These are phyloP conservation scores for Boechera stricta DNA, from an alignment of 345 rosid genomes.

Conservation along the genomic window DNA sequence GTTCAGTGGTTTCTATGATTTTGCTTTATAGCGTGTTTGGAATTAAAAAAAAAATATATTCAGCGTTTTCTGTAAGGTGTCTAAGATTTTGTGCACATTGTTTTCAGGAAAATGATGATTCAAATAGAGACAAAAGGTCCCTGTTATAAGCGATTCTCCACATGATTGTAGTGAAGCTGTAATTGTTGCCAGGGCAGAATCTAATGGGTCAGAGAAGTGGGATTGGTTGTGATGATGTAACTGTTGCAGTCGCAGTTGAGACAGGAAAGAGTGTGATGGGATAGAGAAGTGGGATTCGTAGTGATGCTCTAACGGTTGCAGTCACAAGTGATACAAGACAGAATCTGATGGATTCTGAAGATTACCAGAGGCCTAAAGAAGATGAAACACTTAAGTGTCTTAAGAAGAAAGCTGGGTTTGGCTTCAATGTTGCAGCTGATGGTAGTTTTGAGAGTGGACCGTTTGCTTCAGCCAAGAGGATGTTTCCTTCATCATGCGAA, in stretches of 20 bases:
- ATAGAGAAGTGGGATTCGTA: background rate
- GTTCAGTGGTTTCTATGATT: too few relatives aligned
- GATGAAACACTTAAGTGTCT: background rate
- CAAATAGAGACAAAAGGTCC: too few relatives aligned
- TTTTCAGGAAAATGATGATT: too few relatives aligned
- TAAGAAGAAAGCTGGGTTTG: slow-evolving; percentile 32
- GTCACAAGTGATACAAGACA: background rate
- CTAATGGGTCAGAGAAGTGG: background rate
- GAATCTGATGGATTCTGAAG: background rate
- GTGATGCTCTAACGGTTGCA: background rate
- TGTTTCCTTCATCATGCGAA: background rate
- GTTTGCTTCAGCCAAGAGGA: background rate
- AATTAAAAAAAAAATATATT: too few relatives aligned
- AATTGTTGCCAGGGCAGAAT: too few relatives aligned
- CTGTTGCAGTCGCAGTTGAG: background rate
- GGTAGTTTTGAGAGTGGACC: background rate
- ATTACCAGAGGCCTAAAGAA: background rate
- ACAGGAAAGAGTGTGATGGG: background rate
- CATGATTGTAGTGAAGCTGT: too few relatives aligned
- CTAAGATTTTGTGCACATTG: too few relatives aligned
- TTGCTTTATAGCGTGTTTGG: too few relatives aligned
- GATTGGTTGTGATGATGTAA: background rate
- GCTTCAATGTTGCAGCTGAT: background rate
- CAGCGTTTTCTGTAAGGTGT: too few relatives aligned
- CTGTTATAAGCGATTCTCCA: too few relatives aligned